Evolutionary conservation across 345 rosid species (phyloP).

Genomic region (Lumnitzera littorea): DNA sequence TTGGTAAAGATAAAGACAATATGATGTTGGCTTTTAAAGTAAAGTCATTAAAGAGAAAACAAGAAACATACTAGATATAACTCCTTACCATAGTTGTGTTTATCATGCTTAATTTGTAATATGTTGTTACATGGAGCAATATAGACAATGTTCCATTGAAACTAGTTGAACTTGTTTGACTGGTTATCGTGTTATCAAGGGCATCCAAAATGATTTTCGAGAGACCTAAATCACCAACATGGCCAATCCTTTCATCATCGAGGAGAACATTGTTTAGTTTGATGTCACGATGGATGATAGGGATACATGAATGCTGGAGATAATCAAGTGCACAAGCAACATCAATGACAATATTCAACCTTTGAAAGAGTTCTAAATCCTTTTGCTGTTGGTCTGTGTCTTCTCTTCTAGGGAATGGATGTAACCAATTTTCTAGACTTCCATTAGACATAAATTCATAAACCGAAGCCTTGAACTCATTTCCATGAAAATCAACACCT

Average conservation of each 20-base stretch:
- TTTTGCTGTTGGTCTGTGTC: background rate
- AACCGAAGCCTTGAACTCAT: constrained; percentile 6
- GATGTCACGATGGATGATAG: constrained; percentile 2
- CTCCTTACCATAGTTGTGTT: no score
- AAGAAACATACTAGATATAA: background rate
- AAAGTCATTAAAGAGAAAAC: background rate
- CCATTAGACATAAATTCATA: constrained; percentile 5
- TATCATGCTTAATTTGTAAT: background rate
- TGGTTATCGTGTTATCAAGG: background rate
- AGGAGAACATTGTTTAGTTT: constrained; percentile 8
- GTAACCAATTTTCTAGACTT: constrained; percentile 5
- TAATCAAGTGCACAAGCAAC: constrained; percentile 6
- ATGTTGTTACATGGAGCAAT: constrained; percentile 19
- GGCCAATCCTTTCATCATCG: constrained; percentile 1
- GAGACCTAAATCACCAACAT: constrained; percentile 11
- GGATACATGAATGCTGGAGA: constrained; percentile 3
- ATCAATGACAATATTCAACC: background rate
- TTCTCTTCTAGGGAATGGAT: background rate
- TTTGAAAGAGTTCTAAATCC: background rate
- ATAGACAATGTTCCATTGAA: constrained; percentile 12
- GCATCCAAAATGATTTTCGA: background rate
- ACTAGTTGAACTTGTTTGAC: constrained; percentile 1
- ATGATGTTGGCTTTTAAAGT: background rate
- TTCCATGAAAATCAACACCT: background rate
- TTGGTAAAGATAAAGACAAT: background rate